Base-by-base conservation (phyloP, 441 rosid genomes). In the Bocquillonia castaneifolia region DNA sequence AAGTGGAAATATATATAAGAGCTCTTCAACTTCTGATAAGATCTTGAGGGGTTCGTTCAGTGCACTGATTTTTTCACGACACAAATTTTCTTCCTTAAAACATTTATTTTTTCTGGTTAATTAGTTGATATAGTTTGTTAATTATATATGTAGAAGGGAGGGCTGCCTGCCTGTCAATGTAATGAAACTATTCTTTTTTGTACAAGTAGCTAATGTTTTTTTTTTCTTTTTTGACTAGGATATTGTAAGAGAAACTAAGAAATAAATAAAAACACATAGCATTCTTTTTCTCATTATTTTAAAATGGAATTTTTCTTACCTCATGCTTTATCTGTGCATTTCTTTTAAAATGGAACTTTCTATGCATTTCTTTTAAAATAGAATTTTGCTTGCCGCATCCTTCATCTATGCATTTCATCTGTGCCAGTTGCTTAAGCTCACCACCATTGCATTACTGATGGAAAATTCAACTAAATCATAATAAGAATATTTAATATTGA, bases 121-220 rank as follows among this genome's bases (percentile, higher is more conserved):
- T 56, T 17, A 1, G 59, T 52, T 54, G 54, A 53, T 37, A 37
- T n/a, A 26, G 54, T 8, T 48, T 17, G 65, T 48, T 64, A 64
- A 59, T 25, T 55, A 42, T 61, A 50, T 48, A 4, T 50, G 6
- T 54, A 64, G 67, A 58, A 40, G 22, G 60, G 60, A 53, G 25
- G 74, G 74, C 51, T 61, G 67, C 47, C 54, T 44, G 55, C 68
- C 74, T 54, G 39, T 55, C 47, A 32, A 58, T 69, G 64, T 64
- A 64, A 29, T 47, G 47, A 57, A 58, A 55, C 50, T 57, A 26
- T 28, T 28, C 1, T 42, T 14, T 57, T 72, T 50, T 72, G 75
- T 72, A 64, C 60, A 65, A 50, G 48, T 72, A 72, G 70, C 53
- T 72, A 65, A 64, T 48, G 20, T 32, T 64, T 71, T n/a, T n/a